Percentiles rank a stretch among this genome's conserved stretches.
These are phyloP conservation scores for Eucalyptus pumila DNA, from an alignment of 345 rosid species.

Conservation along the genomic window DNA sequence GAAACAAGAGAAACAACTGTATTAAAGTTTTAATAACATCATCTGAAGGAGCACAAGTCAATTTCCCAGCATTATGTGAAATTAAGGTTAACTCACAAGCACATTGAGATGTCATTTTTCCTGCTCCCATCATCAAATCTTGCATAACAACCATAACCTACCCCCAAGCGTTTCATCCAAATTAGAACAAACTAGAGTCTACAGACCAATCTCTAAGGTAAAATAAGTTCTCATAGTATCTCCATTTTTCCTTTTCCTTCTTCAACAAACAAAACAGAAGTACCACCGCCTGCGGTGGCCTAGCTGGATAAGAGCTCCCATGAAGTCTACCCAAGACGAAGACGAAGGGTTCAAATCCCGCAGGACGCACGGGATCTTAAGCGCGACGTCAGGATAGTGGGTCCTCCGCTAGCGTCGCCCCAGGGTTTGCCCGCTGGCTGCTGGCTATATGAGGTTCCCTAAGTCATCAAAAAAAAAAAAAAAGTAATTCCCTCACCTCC, in stretches of 20 bases:
- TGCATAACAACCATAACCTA: conserved; percentile 27
- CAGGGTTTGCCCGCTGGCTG: no score
- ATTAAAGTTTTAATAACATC: background rate
- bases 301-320: no score
- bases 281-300: no score
- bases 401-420: no score
- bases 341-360: no score
- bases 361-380: no score
- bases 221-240: background rate
- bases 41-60: background rate
- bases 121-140: conserved; percentile 78
- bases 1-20: background rate
- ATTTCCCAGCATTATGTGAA: background rate
- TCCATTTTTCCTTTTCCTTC: background rate
- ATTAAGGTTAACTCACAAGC: conserved; percentile 37
- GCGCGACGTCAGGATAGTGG: no score
- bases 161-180: background rate
- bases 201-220: background rate
- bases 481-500: background rate
- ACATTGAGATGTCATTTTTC: conserved; percentile 78
- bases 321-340: no score
- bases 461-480: no score
- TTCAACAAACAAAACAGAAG: background rate
- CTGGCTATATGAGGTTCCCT: no score
- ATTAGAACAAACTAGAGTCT: background rate